These are phyloP conservation scores for Protoeuglena noctilucae DNA, from an alignment of 139 green algal species.

Conservation along the genomic window DNA sequence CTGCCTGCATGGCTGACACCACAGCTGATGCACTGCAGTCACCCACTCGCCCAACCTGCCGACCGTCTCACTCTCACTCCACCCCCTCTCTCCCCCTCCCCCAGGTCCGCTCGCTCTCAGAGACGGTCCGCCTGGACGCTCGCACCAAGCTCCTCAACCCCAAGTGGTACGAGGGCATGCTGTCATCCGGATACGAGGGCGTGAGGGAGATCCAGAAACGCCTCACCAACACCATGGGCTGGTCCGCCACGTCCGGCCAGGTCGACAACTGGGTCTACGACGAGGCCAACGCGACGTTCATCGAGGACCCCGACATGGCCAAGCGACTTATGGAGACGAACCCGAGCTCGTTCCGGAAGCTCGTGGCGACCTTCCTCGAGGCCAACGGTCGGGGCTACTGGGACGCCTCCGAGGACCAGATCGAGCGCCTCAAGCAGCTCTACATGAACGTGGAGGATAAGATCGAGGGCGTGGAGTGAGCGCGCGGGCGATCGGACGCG, in stretches of 20 bases:
- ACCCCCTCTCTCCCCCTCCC: too few relatives aligned
- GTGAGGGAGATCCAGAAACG: constrained; percentile 99
- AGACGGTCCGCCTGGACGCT: constrained; percentile 91
- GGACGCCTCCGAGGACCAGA: constrained; percentile 82
- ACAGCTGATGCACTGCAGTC: too few relatives aligned
- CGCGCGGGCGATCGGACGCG: background rate
- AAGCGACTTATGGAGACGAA: constrained; percentile 91
- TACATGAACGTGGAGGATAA: constrained; percentile 90
- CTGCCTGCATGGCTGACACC: too few relatives aligned
- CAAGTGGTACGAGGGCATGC: constrained; percentile 99
- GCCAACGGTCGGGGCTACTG: constrained; percentile 85
- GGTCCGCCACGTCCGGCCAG: constrained; percentile 77
- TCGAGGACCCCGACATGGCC: constrained; percentile 89
- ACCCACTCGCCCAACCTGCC: too few relatives aligned
- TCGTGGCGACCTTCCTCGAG: constrained; percentile 95
- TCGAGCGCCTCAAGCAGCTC: constrained; percentile 79
- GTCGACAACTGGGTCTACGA: constrained; percentile 99
- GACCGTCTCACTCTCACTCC: too few relatives aligned
- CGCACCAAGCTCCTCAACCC: constrained; percentile 99
- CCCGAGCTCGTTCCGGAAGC: constrained; percentile 87
- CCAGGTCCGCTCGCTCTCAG: constrained; percentile 75
- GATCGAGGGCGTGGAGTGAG: constrained; percentile 92
- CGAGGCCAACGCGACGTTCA: constrained; percentile 93
- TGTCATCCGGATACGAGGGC: constrained; percentile 87
- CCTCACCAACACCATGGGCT: constrained; percentile 98